Evolutionary conservation across 2,329 filamentous ascomycete species (phyloP), one percentile per base, ranked within the genome.

Genomic region (Monosporascus cannonballus): DNA sequence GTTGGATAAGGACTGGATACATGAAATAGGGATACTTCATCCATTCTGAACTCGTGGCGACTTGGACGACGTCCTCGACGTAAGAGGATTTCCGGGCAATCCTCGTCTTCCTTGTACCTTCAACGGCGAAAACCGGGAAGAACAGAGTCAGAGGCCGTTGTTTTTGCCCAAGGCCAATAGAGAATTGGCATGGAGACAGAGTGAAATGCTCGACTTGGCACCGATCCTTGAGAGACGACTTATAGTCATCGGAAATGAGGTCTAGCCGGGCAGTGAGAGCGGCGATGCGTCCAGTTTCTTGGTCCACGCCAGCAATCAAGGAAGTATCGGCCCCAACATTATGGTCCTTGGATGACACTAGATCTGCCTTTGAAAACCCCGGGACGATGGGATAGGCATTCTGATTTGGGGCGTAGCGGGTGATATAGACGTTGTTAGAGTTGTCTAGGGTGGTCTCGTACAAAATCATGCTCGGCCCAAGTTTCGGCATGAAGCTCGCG

Each of bases 11-110:
- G 2, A 55, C n/a, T 2, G 54, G 54, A 51, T 55, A 57, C 51
- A 59, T 57, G 24, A 34, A 53, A 18, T 50, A 18, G 14, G 47
- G 44, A 18, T 51, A 51, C 1, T 42, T 30, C 24, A 17, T 34
- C 54, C 51, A 6, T 37, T 52, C 5, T 61, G 63, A n/a, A 59
- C 48, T 0, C 61, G 63, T 3, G 67, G 36, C 20, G 53, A 53
- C 48, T 25, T 54, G 60, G 1, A 68, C 72, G 30, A 73, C 61
- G 38, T 77, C 61, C 54, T 79, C 74, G 27, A 79, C 57, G 53
- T 75, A 77, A 11, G 60, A 62, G 2, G 74, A 73, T 24, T 62
- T 72, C n/a, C 75, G 70, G 46, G 71, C 74, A 25, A 78, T 64
- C 14, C 70, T 69, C 1, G 66, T 69, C 52, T 60, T 71, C 54